phyloP scores from a whole-genome alignment of 768 basidiomycete genomes.

The Clavulina sp. region DNA sequence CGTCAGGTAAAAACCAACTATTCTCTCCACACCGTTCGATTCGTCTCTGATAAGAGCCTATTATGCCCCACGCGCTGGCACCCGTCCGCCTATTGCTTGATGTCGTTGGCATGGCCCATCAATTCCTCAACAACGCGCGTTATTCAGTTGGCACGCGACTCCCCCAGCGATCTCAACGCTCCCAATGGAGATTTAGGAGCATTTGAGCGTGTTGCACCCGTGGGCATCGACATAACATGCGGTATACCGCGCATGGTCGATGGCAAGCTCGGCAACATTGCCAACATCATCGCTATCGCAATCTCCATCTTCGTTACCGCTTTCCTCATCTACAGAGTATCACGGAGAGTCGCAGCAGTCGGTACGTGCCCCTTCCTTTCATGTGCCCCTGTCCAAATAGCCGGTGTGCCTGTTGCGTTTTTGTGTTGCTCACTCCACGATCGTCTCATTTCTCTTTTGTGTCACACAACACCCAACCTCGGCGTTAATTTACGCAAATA shows the following conservation, averaged over 20 bases:
- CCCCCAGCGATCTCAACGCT: slow-evolving; percentile 21
- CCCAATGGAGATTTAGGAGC: slow-evolving; percentile 22
- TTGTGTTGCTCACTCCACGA: too few relatives aligned
- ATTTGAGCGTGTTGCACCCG: slow-evolving; percentile 43
- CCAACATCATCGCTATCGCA: slow-evolving; percentile 71
- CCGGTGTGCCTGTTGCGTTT: background rate
- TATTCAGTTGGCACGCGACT: slow-evolving; percentile 8
- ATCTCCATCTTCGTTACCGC: slow-evolving; percentile 46
- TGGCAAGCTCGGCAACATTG: slow-evolving; percentile 52
- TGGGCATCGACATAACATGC: slow-evolving; percentile 70
- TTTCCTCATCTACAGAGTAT: slow-evolving; percentile 37
- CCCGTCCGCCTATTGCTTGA: slow-evolving; percentile 11
- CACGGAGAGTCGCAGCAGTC: slow-evolving; percentile 71
- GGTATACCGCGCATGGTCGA: slow-evolving; percentile 47
- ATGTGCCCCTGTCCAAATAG: background rate
- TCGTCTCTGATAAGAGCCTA: slow-evolving; percentile 2
- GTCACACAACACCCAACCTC: too few relatives aligned
- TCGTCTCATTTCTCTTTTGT: too few relatives aligned
- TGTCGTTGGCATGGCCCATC: slow-evolving; percentile 12
- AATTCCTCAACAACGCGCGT: slow-evolving; percentile 8
- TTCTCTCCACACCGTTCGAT: slow-evolving; percentile 10
- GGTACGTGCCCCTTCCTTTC: slow-evolving; percentile 24
- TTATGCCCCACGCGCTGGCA: background rate
- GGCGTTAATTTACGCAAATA: too few relatives aligned
- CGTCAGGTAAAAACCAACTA: slow-evolving; percentile 40